phyloP scores from a whole-genome alignment of 805 yeast genomes.

The Gaillardinia entomophila region DNA sequence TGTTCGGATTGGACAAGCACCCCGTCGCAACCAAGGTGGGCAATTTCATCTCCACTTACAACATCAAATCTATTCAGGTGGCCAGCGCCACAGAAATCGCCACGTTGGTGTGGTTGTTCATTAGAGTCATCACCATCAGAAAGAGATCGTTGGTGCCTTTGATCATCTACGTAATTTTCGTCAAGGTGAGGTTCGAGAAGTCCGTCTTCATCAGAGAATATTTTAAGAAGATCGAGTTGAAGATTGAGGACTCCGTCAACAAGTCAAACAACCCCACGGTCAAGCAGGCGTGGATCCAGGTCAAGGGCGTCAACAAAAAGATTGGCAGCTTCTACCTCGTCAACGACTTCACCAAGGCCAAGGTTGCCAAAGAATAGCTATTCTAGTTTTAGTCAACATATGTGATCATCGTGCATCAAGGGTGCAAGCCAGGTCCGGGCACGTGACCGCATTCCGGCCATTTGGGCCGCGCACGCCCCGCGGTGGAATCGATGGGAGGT shows the following conservation, averaged over 20 bases:
- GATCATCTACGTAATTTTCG: slow-evolving; percentile 51
- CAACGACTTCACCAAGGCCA: slow-evolving; percentile 32
- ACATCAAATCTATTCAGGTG: slow-evolving; percentile 32
- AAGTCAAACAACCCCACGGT: slow-evolving; percentile 23
- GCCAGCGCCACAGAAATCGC: slow-evolving; percentile 34
- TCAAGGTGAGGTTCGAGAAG: slow-evolving; percentile 73
- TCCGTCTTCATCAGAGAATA: slow-evolving; percentile 67
- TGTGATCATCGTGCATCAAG: no score
- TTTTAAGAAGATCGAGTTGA: slow-evolving; percentile 45
- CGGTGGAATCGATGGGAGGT: no score
- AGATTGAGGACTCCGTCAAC: slow-evolving; percentile 16
- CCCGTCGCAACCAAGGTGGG: slow-evolving; percentile 34
- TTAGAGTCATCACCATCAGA: slow-evolving; percentile 56
- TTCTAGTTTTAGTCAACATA: no score
- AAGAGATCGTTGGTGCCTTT: slow-evolving; percentile 58
- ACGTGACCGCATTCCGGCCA: no score
- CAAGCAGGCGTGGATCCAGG: slow-evolving; percentile 31
- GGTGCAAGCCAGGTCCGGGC: no score
- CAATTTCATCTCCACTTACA: slow-evolving; percentile 28
- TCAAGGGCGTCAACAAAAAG: slow-evolving; percentile 25
- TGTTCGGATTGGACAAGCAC: slow-evolving; percentile 33
- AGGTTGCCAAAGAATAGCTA: slow-evolving; percentile 9
- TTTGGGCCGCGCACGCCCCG: no score
- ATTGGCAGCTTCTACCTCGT: slow-evolving; percentile 24
- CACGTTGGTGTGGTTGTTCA: slow-evolving; percentile 39